phyloP scores from a whole-genome alignment of 352 stramenopile species.

The Achlya hypogyna region DNA sequence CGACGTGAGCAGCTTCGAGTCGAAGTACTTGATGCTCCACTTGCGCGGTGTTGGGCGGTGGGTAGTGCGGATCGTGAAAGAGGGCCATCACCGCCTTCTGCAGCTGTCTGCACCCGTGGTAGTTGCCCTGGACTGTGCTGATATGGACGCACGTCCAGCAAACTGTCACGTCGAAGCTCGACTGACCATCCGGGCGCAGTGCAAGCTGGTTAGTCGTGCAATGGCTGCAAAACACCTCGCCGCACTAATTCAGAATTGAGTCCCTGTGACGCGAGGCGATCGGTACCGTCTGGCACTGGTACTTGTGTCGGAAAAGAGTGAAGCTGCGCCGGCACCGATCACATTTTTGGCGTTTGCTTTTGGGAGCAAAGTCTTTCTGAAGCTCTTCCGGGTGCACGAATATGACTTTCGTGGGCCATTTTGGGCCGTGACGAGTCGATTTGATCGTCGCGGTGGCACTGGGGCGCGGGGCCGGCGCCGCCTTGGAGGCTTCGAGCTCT shows the following conservation, averaged over 20 bases:
- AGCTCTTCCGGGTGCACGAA: slow-evolving; percentile 1
- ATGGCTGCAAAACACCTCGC: slow-evolving; percentile 7
- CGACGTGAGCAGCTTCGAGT: background rate
- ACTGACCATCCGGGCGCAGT: slow-evolving; percentile 6
- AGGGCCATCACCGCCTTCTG: background rate
- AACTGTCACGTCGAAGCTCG: background rate
- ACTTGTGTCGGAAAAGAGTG: slow-evolving; percentile 16
- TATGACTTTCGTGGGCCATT: background rate
- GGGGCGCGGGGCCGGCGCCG: no score
- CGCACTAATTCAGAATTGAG: slow-evolving; percentile 14
- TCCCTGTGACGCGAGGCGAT: background rate
- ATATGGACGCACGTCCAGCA: slow-evolving; percentile 15
- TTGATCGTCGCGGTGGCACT: background rate
- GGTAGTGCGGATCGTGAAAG: slow-evolving; percentile 2
- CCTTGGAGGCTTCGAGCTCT: background rate
- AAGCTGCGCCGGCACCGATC: slow-evolving; percentile 7
- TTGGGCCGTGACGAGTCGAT: slow-evolving; percentile 5
- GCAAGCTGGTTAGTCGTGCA: slow-evolving; percentile 17
- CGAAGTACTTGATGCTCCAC: background rate
- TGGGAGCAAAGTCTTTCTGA: background rate
- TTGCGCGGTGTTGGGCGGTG: background rate
- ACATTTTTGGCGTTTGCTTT: slow-evolving; percentile 1
- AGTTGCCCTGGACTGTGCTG: slow-evolving; percentile 1
- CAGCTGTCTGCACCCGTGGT: background rate
- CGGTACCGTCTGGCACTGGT: slow-evolving; percentile 16